Base-by-base conservation (phyloP, 306 rosid species). In the Cercis canadensis region DNA sequence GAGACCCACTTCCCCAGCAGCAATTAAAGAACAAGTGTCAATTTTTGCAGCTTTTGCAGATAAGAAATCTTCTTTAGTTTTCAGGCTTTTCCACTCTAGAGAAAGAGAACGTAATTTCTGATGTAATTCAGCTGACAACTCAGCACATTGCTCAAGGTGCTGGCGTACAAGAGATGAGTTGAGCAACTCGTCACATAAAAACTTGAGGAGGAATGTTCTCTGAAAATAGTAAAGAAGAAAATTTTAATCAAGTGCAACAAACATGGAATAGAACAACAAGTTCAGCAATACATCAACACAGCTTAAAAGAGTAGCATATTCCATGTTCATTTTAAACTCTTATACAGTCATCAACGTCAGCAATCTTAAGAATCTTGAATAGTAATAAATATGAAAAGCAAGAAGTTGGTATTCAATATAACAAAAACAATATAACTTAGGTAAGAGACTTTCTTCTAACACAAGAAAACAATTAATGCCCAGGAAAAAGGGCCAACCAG, bases 141-240 rank as follows among this genome's bases (percentile, higher is more conserved):
- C 97, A 8, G 89, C 70, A 86, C 96, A 95, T 16, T 89, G 96
- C 81, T 95, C 99, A 75, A 95, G 92, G 83, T 95, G 97, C 74
- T 89, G 99, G 50, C 80, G 96, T 56, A 85, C 74, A 51, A 88
- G 83, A 61, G 87, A 69, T 47, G 97, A 85, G 81, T 85, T 86
- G 64, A 91, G 96, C 82, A 95, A 76, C 89, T 95, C 99, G 57
- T 92, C 99, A 56, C 97, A 89, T 65, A 95, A 81, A 83, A 85
- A 88, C 81, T 92, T 91, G 69, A 95, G 84, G 40, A 91, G 83
- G 78, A 86, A 87, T 37, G 86, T 76, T 84, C 97, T 87, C 97
- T 95, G 97, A 83, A 87, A 75, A 67, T 49, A 82, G 68, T 43
- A 57, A 71, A 68, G 62, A 51, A 24, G 43, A 55, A 43, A 55